Evolutionary conservation across 495 filamentous ascomycete species (phyloP), one percentile per base, ranked within the genome.

Genomic region (Tuber microsphaerosporum): DNA sequence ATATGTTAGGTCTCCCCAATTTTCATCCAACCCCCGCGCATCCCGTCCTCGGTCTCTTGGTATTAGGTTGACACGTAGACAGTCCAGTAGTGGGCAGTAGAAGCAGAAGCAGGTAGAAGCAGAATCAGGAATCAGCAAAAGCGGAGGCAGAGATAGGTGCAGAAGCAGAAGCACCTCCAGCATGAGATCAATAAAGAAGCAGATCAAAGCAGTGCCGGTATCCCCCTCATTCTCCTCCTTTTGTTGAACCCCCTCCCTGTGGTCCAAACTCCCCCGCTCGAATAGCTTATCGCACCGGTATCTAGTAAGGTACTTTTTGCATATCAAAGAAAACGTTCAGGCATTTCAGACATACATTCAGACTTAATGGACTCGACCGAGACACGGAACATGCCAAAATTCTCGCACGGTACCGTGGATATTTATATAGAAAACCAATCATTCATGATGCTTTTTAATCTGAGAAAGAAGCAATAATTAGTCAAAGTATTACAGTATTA

Each of bases 61-160:
- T 65, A 34, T 65, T 9, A 65, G 56, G 61, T 79, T 79, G 77
- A 79, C 77, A 79, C 77, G 77, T 79, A 72, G 77, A 73, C 77
- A 79, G 76, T 65, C 61, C 44, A 42, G 74, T 76, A 20, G 74
- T 34, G 31, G 22, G 69, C 34, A 56, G 74, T 41, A 45, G 51
- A 65, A 31, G 56, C 56, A 65, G 56, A 34, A 34, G 56, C 17
- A 34, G 56, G 56, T 8, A 31, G 48, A 56, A 22, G 22, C 48
- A 56, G 48, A 56, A 56, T 22, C 46, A 56, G n/a, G 48, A 56
- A 56, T 56, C 48, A 56, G 48, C 48, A 65, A 34, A 34, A 65
- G 56, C 56, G 16, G 56, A 65, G 34, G 34, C 26, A 22, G 48
- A 34, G 12, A 31, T 61, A 61, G 56, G 34, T 34, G 56, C 56